Evolutionary conservation across 768 basidiomycete genomes (phyloP), one percentile per base, ranked within the genome.

Genomic region (Basidioascus undulatus): DNA sequence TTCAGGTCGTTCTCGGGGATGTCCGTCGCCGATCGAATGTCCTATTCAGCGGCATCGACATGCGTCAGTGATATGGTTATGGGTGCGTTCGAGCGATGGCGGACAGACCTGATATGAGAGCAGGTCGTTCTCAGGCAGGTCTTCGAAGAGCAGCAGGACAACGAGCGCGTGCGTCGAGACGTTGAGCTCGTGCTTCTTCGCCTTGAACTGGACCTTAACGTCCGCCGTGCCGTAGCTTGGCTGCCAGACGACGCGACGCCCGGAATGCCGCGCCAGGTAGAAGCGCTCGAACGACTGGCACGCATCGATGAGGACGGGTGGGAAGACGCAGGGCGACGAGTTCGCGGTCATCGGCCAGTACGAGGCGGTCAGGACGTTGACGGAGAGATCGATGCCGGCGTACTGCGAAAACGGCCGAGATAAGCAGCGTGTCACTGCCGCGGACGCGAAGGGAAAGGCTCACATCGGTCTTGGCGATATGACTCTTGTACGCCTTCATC

Each of bases 281-380:
- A 81, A 96, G 37, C 69, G 67, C 53, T 92, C 79, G 52, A 87
- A 98, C 1, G 74, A 73, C 52, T 68, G 70, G 56, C 69, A 70
- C 0, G 74, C 65, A 46, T 65, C 66, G 18, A 69, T 55, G 51
- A 98, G 65, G 13, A 66, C 57, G 13, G 66, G 55, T 0, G 84
- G 74, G 31, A 94, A 62, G 5, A 61, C 70, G 50, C 82, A 92
- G 0, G 56, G 47, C 0, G 71, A 53, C 3, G 72, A 24, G 8
- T 42, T 65, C 44, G 74, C 68, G 2, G 75, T 65, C 62, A 74
- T 76, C 0, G 92, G 92, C 92, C 92, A 98, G 57, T 80, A 82
- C 4, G 86, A 89, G 2, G 87, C 80, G 0, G 92, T 96, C 71
- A 94, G 84, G 37, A 98, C 77, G 5, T 67, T 86, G 32, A 94